Evolutionary conservation across 306 rosid genomes (phyloP).

Genomic region (Dicorynia guianensis): DNA sequence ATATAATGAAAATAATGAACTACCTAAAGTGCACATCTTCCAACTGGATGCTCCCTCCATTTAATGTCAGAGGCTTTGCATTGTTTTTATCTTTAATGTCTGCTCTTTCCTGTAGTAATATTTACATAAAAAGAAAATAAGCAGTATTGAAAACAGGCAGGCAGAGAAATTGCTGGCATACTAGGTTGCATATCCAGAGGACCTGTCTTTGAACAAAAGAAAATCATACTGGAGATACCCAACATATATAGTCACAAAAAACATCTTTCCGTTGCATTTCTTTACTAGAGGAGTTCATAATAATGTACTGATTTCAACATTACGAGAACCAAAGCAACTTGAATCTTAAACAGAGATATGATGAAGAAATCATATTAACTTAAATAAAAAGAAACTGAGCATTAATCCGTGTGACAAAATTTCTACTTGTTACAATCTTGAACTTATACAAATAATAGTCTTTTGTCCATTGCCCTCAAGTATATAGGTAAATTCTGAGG

Average conservation of each 20-base stretch:
- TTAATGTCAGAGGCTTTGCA: slow-evolving; percentile 70
- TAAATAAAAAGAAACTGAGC: slow-evolving; percentile 16
- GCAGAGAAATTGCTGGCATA: slow-evolving; percentile 27
- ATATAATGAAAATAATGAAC: slow-evolving; percentile 26
- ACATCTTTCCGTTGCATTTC: background rate
- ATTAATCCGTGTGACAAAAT: slow-evolving; percentile 14
- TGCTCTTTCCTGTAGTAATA: slow-evolving; percentile 73
- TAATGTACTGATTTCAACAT: slow-evolving; percentile 8
- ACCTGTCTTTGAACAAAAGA: slow-evolving; percentile 21
- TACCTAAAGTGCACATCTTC: slow-evolving; percentile 89
- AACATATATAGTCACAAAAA: slow-evolving; percentile 8
- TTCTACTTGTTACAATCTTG: background rate
- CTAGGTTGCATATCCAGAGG: slow-evolving; percentile 21
- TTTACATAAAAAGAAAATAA: slow-evolving; percentile 22
- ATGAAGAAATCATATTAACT: slow-evolving; percentile 17
- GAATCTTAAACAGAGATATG: background rate
- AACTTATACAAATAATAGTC: slow-evolving; percentile 7
- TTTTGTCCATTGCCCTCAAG: slow-evolving; percentile 7
- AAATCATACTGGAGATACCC: slow-evolving; percentile 3
- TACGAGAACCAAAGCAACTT: slow-evolving; percentile 20
- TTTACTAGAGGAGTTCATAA: slow-evolving; percentile 16
- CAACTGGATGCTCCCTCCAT: slow-evolving; percentile 77
- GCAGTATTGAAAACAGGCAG: slow-evolving; percentile 17
- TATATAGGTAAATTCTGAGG: slow-evolving; percentile 18
- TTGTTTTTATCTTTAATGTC: slow-evolving; percentile 72